Evolutionary conservation across 495 filamentous ascomycete genomes (phyloP), one percentile per base, ranked within the genome.

Genomic region (Aspergillus incahuasiensis): DNA sequence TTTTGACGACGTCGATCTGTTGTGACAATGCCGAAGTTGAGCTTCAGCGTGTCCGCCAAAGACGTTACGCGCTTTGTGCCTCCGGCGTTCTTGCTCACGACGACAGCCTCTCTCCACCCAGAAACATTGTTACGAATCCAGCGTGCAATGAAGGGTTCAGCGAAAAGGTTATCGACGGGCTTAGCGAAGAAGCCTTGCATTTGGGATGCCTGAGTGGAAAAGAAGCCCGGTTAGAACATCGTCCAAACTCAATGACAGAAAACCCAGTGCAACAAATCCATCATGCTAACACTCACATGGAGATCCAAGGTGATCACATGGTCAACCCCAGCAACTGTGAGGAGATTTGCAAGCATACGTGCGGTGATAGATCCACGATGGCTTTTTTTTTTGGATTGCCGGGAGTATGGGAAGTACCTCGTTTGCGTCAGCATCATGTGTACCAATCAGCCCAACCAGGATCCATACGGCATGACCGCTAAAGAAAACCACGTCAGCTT

Each of bases 131-230:
- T 82, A 55, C 85, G 82, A 65, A 97, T 94, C 95, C 94, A 97
- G 54, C 91, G 86, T 39, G 95, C 94, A 67, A 98, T 92, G 61
- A 96, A 80, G 5, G 94, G 94, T 70, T 98, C 94, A 18, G 95
- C 94, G 63, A 96, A 88, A 32, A 98, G 85, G 68, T 98, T 97
- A 72, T 98, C 94, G 47, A 98, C 94, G 9, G 94, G 95, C 64
- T 94, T 95, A 60, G 87, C 89, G 79, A 98, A 98, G 79, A 98
- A 98, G 32, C 94, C 94, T 74, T 97, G 95, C 88, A 97, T 97
- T 74, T 97, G 94, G 9, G 90, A 92, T 55, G 90, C 90, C 78
- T 78, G 52, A 57, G 42, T 20, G 25, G 8, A 52, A 24, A 25
- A 20, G 56, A 32, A n/a, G 12, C 52, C 25, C 16, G 32, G 54